Conservation (phyloP, 2,329 filamentous ascomycete genomes). For the Rugonectria rugulosa region DNA sequence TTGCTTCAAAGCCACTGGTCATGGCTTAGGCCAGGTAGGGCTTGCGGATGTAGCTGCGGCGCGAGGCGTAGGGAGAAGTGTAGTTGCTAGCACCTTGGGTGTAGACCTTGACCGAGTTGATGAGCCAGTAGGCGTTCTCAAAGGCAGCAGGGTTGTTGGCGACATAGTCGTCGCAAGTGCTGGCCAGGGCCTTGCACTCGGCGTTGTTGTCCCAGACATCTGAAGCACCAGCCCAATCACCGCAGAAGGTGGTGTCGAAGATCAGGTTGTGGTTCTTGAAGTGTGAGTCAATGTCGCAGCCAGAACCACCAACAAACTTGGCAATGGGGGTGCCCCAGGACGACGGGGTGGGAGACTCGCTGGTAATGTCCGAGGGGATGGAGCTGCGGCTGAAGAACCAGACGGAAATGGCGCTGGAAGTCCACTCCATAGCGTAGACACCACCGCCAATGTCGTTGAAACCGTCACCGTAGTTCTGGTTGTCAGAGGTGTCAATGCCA, state of each 20-base stretch:
- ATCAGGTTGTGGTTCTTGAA: constrained; percentile 80
- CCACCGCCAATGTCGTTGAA: constrained; percentile 77
- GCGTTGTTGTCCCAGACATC: constrained; percentile 65
- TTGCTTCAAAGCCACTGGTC: no score
- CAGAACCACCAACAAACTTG: constrained; percentile 69
- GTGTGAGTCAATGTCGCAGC: constrained; percentile 74
- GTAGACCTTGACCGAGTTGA: constrained; percentile 76
- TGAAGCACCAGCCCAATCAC: constrained; percentile 77
- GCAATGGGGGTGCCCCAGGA: constrained; percentile 75
- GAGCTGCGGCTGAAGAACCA: constrained; percentile 79
- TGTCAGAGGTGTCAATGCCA: constrained; percentile 58
- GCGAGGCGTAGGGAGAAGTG: constrained; percentile 19
- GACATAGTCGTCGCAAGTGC: constrained; percentile 77
- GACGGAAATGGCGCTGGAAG: constrained; percentile 71
- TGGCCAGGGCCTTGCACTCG: constrained; percentile 66
- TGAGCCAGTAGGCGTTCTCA: constrained; percentile 76
- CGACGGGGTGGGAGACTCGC: constrained; percentile 67
- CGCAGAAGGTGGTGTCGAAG: constrained; percentile 86
- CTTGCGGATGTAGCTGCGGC: constrained; percentile 23
- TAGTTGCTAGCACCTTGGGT: constrained; percentile 27
- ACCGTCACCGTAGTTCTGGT: constrained; percentile 67
- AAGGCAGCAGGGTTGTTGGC: constrained; percentile 74
- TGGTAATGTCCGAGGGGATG: constrained; percentile 70
- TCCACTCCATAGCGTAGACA: constrained; percentile 82
- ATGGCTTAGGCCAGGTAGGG: constrained; percentile 32